Evolutionary conservation across 177 flowering plant species (phyloP), one percentile per base, ranked within the genome.

Genomic region (Vitis hybrid): DNA sequence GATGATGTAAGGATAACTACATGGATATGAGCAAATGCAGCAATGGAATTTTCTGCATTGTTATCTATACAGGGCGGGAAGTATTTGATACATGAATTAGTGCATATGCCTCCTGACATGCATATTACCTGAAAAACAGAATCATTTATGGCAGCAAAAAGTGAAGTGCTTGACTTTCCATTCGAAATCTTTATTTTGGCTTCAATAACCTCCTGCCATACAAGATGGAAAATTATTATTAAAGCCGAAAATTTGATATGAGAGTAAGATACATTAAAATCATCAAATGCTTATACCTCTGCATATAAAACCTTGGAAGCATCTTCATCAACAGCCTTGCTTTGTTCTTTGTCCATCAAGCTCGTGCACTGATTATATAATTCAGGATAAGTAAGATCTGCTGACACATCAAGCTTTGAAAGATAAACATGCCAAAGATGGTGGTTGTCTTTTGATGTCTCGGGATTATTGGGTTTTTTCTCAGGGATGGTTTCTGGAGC

Each of bases 331-430:
- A n/a, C 56, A 53, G 5, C 10, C 16, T 53, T n/a, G 16, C 10
- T n/a, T n/a, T 53, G 56, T 53, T 53, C 56, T 53, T 12, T 53
- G 16, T 53, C 56, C 61, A 77, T 55, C 56, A 84, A 31, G 67
- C 70, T 67, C 56, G 61, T 66, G 69, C 79, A 87, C 72, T 84
- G 78, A 45, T 75, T 62, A 68, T 81, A 85, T 69, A 82, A 39
- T 51, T 86, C 88, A 11, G 87, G 80, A 71, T 75, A 51, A 19
- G 83, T 67, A 74, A 87, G 86, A 76, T 83, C 86, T 31, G 65
- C 75, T 49, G 91, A 87, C 51, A 87, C 83, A 51, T 87, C 91
- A 71, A 87, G 79, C 77, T 74, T 83, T 59, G 87, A 75, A 60
- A 85, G 83, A 75, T 80, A 83, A 68, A 65, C 65, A 72, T 64